Evolutionary conservation across 2,329 filamentous ascomycete genomes (phyloP).

Genomic region (Byssochlamys sp.): DNA sequence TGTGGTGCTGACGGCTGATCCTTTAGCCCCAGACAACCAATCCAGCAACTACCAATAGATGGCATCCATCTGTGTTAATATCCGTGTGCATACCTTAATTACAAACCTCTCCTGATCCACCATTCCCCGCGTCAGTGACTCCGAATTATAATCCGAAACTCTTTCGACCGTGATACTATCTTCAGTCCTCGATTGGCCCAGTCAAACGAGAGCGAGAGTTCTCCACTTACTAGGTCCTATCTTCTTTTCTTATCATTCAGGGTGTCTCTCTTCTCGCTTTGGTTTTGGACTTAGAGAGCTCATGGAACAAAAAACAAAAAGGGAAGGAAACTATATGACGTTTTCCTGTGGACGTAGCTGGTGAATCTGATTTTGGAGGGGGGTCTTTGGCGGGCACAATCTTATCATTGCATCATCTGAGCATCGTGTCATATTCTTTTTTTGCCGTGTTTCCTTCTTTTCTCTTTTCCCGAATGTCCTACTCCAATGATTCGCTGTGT

Average conservation of each 20-base stretch:
- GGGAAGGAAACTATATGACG: not conserved
- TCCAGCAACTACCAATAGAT: slow-evolving; percentile 18
- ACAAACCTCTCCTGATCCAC: slow-evolving; percentile 1
- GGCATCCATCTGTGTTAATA: slow-evolving; percentile 1
- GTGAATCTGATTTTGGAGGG: not conserved
- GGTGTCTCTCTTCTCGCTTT: not conserved
- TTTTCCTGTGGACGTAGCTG: not conserved
- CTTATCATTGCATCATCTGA: not conserved
- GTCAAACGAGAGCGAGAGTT: slow-evolving; percentile 1
- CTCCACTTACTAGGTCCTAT: not conserved
- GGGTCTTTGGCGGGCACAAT: not conserved
- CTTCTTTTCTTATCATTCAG: not conserved
- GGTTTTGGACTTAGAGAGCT: not conserved
- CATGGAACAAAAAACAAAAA: not conserved
- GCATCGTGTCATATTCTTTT: not conserved
- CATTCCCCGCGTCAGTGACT: slow-evolving; percentile 1
- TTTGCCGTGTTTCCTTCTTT: not conserved
- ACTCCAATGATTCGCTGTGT: not conserved
- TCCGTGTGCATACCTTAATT: slow-evolving; percentile 3
- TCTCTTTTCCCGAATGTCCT: not conserved
- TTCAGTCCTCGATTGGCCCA: not conserved
- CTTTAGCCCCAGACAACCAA: slow-evolving; percentile 20
- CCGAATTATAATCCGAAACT: slow-evolving; percentile 4
- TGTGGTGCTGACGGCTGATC: slow-evolving; percentile 18
- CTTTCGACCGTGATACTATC: slow-evolving; percentile 2